Conservation (phyloP, 1,284 basidiomycete genomes). For the Cutaneotrichosporon arboriforme region DNA sequence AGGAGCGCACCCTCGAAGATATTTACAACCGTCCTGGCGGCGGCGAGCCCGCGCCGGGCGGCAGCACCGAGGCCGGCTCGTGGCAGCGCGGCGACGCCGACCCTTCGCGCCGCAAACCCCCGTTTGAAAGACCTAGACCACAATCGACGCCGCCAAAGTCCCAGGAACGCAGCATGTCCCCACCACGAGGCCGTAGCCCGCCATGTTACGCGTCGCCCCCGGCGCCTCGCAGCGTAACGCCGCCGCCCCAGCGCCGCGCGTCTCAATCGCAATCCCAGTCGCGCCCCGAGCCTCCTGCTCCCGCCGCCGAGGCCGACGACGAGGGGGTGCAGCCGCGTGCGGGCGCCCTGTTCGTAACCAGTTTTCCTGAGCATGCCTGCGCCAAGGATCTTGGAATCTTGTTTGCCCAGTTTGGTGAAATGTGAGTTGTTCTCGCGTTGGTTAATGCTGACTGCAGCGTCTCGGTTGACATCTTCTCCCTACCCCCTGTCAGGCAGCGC, state of each 20-base stretch:
- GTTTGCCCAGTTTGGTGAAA: slow-evolving; percentile 45
- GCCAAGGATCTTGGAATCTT: slow-evolving; percentile 46
- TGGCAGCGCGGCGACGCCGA: slow-evolving; percentile 47
- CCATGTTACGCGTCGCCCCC: not conserved
- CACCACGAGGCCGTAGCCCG: not conserved
- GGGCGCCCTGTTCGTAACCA: slow-evolving; percentile 42
- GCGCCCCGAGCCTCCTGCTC: not conserved
- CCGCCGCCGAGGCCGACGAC: slow-evolving; percentile 12
- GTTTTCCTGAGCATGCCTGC: slow-evolving; percentile 39
- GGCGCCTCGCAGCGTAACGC: not conserved
- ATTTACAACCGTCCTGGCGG: slow-evolving; percentile 32
- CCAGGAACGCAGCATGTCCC: not conserved
- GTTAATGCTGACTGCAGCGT: slow-evolving; percentile 26
- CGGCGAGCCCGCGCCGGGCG: slow-evolving; percentile 32
- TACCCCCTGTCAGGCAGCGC: slow-evolving; percentile 35
- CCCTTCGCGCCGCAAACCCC: slow-evolving; percentile 31
- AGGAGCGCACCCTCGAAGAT: slow-evolving; percentile 34
- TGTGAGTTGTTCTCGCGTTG: slow-evolving; percentile 26
- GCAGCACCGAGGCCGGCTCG: slow-evolving; percentile 33
- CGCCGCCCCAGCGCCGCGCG: not conserved
- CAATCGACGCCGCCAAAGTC: not conserved
- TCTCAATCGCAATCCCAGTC: not conserved
- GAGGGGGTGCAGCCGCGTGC: slow-evolving; percentile 20
- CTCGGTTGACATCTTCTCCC: slow-evolving; percentile 46
- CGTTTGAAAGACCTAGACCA: slow-evolving; percentile 32